Evolutionary conservation across 176 grass and related monocot species (phyloP).

Genomic region (Otatea glauca): DNA sequence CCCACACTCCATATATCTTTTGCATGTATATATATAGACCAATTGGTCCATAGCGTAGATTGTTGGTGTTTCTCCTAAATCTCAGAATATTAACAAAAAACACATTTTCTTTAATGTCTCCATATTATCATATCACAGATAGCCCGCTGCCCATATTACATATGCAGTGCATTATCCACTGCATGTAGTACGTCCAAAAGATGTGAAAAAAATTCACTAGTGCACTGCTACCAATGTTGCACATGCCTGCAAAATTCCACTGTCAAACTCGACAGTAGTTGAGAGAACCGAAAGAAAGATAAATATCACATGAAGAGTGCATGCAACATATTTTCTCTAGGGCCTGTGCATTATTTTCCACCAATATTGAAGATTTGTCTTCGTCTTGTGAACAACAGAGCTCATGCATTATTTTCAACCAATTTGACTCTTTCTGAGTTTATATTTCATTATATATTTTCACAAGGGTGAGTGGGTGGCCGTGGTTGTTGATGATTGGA

Average conservation of each 20-base stretch:
- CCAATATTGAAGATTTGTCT: background rate
- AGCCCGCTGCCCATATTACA: background rate
- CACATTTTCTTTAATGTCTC: background rate
- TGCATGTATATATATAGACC: background rate
- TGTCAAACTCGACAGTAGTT: background rate
- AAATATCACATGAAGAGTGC: slow-evolving; percentile 12
- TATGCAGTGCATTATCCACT: slow-evolving; percentile 19
- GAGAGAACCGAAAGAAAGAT: background rate
- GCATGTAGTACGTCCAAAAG: background rate
- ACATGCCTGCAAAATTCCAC: background rate
- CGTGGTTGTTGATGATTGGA: slow-evolving; percentile 99
- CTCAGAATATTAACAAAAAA: background rate
- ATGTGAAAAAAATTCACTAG: slow-evolving; percentile 15
- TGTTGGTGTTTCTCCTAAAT: background rate
- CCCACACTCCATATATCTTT: background rate
- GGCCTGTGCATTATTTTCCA: slow-evolving; percentile 11
- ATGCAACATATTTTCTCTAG: slow-evolving; percentile 12
- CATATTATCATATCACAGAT: slow-evolving; percentile 21
- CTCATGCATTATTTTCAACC: slow-evolving; percentile 18
- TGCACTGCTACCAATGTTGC: background rate
- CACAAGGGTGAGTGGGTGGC: slow-evolving; percentile 95
- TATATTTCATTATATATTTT: slow-evolving; percentile 33
- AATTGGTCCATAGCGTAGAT: background rate
- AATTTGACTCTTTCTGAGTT: slow-evolving; percentile 14
- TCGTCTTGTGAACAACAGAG: background rate